A percentile compares a stretch with the other conserved stretches of the same genome.
phyloP scores from a whole-genome alignment of 805 yeast species.

The Pichia scutulata region DNA sequence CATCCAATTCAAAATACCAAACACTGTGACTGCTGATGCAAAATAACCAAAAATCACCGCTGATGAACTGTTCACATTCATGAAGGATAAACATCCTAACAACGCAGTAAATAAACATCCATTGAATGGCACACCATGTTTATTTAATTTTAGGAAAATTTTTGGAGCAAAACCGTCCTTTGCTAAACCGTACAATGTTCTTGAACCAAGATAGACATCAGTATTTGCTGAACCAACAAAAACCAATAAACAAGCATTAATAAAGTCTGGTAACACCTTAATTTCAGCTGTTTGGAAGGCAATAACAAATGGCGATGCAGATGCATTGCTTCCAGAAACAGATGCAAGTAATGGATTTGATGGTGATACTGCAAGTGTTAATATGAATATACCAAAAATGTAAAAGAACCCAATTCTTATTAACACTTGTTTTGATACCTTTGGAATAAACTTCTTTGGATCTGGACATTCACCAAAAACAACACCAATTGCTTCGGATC shows the following conservation, averaged over 20 bases:
- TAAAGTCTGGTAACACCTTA: constrained; percentile 50
- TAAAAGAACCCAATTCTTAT: constrained; percentile 48
- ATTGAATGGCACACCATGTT: constrained; percentile 53
- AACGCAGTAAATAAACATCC: constrained; percentile 12
- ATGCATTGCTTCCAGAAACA: constrained; percentile 36
- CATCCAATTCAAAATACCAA: constrained; percentile 18
- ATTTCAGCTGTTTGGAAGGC: constrained; percentile 51
- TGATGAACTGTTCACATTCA: constrained; percentile 8
- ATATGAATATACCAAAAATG: constrained; percentile 37
- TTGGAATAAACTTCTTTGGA: constrained; percentile 40
- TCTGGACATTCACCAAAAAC: constrained; percentile 42
- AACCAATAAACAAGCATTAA: constrained; percentile 56
- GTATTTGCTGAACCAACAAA: constrained; percentile 62
- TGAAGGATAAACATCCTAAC: constrained; percentile 13
- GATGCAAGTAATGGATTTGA: constrained; percentile 36
- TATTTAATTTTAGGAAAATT: constrained; percentile 53
- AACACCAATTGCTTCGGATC: constrained; percentile 42
- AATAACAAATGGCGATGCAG: constrained; percentile 62
- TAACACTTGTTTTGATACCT: constrained; percentile 45
- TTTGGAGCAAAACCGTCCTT: constrained; percentile 56
- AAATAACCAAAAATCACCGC: constrained; percentile 15
- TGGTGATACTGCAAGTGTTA: constrained; percentile 49
- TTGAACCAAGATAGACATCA: constrained; percentile 56
- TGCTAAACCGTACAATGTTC: constrained; percentile 54
- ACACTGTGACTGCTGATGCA: constrained; percentile 16